These are phyloP conservation scores for Phaeophleospora eucalypticola DNA, from an alignment of 2,329 filamentous ascomycete species.

Conservation along the genomic window DNA sequence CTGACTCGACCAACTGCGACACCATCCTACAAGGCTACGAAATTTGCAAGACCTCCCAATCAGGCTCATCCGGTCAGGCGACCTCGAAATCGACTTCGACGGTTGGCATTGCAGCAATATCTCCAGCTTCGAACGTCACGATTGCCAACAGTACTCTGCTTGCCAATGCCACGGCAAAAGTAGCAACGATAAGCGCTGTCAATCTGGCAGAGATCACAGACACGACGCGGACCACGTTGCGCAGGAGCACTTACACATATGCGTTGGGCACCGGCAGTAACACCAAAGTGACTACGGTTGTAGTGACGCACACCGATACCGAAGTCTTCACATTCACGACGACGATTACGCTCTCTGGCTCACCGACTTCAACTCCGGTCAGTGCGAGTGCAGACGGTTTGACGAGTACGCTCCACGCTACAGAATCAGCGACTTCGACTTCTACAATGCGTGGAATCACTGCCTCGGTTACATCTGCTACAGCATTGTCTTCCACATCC, in stretches of 20 bases:
- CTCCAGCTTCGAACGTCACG: not conserved
- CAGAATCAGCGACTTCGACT: not conserved
- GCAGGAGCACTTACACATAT: constrained; percentile 11
- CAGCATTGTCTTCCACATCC: not conserved
- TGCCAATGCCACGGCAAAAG: not conserved
- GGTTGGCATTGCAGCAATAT: not conserved
- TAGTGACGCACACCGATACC: constrained; percentile 11
- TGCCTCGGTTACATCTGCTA: not conserved
- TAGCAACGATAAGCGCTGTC: not conserved
- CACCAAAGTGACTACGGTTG: constrained; percentile 7
- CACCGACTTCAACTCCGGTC: not conserved
- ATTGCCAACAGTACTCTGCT: not conserved
- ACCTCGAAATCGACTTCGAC: not conserved
- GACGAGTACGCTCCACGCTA: not conserved
- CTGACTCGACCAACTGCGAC: constrained; percentile 14
- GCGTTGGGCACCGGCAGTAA: constrained; percentile 7
- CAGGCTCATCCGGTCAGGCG: too few species aligned
- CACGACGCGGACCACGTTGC: not conserved
- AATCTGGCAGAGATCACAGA: not conserved
- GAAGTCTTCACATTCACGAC: not conserved
- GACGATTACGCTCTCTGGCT: not conserved
- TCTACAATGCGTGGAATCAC: too few species aligned
- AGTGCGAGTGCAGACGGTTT: not conserved
- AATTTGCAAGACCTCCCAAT: constrained; percentile 7
- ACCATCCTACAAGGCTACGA: constrained; percentile 14